Percentiles rank a stretch among this genome's conserved stretches.
phyloP scores from a whole-genome alignment of 140 eudicot genomes.

The Flaveria floridana region DNA sequence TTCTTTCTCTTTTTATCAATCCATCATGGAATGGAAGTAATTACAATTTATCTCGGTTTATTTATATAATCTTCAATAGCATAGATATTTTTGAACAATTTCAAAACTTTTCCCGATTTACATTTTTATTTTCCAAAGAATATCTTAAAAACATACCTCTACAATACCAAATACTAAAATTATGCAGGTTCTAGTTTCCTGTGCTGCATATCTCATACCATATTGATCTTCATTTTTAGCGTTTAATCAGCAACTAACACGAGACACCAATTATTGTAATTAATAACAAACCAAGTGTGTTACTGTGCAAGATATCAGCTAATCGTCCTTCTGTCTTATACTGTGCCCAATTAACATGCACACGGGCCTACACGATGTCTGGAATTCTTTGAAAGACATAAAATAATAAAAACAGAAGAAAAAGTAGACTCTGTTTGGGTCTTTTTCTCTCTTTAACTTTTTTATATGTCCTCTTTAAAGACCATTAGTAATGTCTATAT shows the following conservation, averaged over 20 bases:
- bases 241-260: not conserved
- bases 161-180: not conserved
- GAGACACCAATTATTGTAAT: not conserved
- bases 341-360: constrained; percentile 35
- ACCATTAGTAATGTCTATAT: constrained; percentile 33
- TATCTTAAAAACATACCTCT: not conserved
- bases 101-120: not conserved
- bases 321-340: constrained; percentile 32
- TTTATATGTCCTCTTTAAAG: constrained; percentile 22
- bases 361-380: constrained; percentile 26
- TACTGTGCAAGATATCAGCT: constrained; percentile 25
- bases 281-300: constrained; percentile 2
- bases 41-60: not conserved
- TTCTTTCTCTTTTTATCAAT: no score
- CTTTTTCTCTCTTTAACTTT: constrained; percentile 39
- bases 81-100: not conserved
- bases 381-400: constrained; percentile 19
- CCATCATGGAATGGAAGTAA: no score
- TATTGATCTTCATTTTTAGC: not conserved
- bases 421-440: constrained; percentile 30
- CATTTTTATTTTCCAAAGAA: not conserved
- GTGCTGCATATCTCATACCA: not conserved
- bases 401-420: constrained; percentile 21
- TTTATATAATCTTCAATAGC: not conserved
- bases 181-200: not conserved